phyloP scores from a whole-genome alignment of 345 rosid species.

The Rhizophora mangle region DNA sequence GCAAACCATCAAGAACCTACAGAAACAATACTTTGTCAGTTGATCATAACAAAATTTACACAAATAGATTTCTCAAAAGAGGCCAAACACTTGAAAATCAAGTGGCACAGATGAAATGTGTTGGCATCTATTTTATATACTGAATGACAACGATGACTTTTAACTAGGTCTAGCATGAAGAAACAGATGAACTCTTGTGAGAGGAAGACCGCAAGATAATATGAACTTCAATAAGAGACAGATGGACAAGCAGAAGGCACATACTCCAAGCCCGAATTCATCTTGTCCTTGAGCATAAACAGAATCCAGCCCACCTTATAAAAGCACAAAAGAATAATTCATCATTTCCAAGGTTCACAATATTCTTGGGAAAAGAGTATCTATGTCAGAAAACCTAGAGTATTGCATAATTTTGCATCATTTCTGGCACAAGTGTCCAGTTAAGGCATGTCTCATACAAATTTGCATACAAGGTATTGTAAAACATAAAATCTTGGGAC shows the following conservation, averaged over 20 bases:
- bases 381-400: background rate
- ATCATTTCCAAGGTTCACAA: slow-evolving; percentile 14
- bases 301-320: slow-evolving; percentile 54
- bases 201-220: background rate
- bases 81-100: background rate
- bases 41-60: slow-evolving; percentile 7
- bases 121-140: background rate
- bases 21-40: slow-evolving; percentile 26
- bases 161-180: too few relatives aligned
- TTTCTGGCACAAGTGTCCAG: background rate
- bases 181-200: background rate
- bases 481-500: background rate
- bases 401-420: background rate
- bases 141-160: too few relatives aligned
- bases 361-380: slow-evolving; percentile 1
- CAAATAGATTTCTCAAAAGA: background rate
- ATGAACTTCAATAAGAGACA: slow-evolving; percentile 7
- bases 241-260: slow-evolving; percentile 28
- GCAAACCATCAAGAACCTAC: slow-evolving; percentile 75
- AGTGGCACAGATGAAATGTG: background rate
- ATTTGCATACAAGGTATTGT: background rate
- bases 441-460: slow-evolving; percentile 2
- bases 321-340: slow-evolving; percentile 9
- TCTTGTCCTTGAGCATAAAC: slow-evolving; percentile 39
- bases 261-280: slow-evolving; percentile 64